Evolutionary conservation across 208 protist species (phyloP), one percentile per base, ranked within the genome.

Genomic region (Balamuthia mandrillaris): DNA sequence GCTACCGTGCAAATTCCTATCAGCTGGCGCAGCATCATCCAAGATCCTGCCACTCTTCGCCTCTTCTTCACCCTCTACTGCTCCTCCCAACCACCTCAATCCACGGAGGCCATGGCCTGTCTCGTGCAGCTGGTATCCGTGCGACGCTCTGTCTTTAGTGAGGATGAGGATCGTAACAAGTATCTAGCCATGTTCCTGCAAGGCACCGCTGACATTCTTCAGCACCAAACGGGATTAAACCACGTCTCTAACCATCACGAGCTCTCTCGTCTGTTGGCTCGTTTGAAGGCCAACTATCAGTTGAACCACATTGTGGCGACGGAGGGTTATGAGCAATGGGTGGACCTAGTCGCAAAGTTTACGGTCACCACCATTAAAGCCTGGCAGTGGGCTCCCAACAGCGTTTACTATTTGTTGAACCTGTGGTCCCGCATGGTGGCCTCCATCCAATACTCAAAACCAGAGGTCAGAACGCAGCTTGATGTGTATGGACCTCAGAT

Each of bases 281-380:
- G 93, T 35, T 75, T 95, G 0, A 95, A 95, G 77, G 70, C 89
- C n/a, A 95, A 95, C 61, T 95, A 92, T 72, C 88, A 93, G 81
- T 77, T 94, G 4, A 84, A 81, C 29, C 85, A 94, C 61, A 63
- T 95, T 37, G 79, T 93, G 0, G 14, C 45, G 0, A 72, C 81
- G 12, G 66, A 66, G 12, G 39, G 35, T 47, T 95, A 95, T 72
- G 4, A 0, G 24, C 86, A 93, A 27, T 95, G 91, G 89, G 89
- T 95, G 45, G 3, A 47, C 44, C 47, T 88, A 39, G 52, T 90
- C 14, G 90, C 91, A 24, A n/a, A 41, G 35, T 94, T 95, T 79
- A 94, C 91, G 21, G 78, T 84, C 49, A 39, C 88, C 37, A 90
- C 81, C 58, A 89, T n/a, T 21, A 12, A 79, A 37, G 42, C n/a